These are phyloP conservation scores for Xerophyta viscosa DNA, from an alignment of 106 monocot genomes.

Conservation along the genomic window DNA sequence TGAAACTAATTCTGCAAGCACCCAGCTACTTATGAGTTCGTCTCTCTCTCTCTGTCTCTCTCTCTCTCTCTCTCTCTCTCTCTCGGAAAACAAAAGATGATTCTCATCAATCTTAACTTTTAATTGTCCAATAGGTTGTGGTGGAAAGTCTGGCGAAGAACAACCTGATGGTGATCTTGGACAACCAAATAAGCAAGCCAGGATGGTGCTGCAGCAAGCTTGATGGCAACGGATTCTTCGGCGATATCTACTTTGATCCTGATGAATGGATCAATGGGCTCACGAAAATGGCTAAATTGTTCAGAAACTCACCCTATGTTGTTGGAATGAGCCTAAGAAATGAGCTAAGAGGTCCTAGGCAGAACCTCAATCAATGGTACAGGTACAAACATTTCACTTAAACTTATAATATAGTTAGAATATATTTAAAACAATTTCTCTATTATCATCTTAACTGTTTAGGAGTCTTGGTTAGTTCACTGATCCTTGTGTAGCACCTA, in stretches of 20 bases:
- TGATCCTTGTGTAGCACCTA: too few species aligned
- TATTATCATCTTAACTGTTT: too few species aligned
- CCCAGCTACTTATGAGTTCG: too few species aligned
- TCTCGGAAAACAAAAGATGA: too few species aligned
- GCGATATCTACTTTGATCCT: slow-evolving; percentile 64
- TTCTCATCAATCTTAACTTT: too few species aligned
- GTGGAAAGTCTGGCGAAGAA: slow-evolving; percentile 33
- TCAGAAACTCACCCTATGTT: slow-evolving; percentile 43
- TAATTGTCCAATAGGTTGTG: slow-evolving; percentile 53
- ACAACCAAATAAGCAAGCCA: slow-evolving; percentile 73
- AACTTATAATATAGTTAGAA: too few species aligned
- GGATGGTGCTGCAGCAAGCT: slow-evolving; percentile 73
- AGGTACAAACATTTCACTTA: too few species aligned
- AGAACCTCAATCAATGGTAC: slow-evolving; percentile 61
- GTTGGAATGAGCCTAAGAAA: slow-evolving; percentile 84
- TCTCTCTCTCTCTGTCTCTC: too few species aligned
- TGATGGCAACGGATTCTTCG: slow-evolving; percentile 88
- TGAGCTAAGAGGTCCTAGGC: slow-evolving; percentile 63
- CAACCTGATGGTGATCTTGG: slow-evolving; percentile 68
- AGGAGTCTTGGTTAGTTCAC: too few species aligned
- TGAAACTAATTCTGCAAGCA: too few species aligned
- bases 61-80: too few species aligned
- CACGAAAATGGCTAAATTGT: slow-evolving; percentile 43
- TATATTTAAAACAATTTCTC: too few species aligned
- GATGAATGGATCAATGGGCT: slow-evolving; percentile 60